Percentiles rank a stretch among this genome's conserved stretches.
Conservation (phyloP, 1,284 basidiomycete genomes). For the Puccinia polysora region DNA sequence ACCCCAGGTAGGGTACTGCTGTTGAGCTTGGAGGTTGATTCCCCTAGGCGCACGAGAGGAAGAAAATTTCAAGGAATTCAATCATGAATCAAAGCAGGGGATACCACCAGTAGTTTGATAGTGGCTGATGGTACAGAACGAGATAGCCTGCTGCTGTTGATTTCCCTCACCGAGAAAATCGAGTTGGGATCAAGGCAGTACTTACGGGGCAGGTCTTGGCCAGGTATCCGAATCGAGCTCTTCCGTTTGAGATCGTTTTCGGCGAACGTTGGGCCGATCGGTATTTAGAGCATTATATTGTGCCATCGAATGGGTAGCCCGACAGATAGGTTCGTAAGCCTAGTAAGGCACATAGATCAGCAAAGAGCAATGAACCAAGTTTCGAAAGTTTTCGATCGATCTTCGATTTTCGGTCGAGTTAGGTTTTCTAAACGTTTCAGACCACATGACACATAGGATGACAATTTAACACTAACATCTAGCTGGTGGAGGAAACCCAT, state of each 20-base stretch:
- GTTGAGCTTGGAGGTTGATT: slow-evolving; percentile 22
- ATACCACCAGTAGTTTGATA: background rate
- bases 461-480: slow-evolving; percentile 64
- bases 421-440: slow-evolving; percentile 57
- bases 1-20: slow-evolving; percentile 24
- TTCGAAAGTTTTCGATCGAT: background rate
- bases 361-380: background rate
- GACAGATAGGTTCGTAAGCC: slow-evolving; percentile 87
- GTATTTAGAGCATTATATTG: background rate
- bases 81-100: background rate
- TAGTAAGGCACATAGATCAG: slow-evolving; percentile 50
- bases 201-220: slow-evolving; percentile 9
- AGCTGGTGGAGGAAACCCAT: slow-evolving; percentile 47
- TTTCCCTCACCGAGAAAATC: too few relatives aligned
- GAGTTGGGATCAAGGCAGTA: background rate
- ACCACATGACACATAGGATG: too few relatives aligned
- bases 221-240: background rate
- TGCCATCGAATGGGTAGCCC: slow-evolving; percentile 63
- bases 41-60: background rate
- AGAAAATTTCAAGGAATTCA: background rate
- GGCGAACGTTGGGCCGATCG: background rate
- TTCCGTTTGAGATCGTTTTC: slow-evolving; percentile 26
- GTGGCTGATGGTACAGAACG: background rate
- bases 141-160: too few relatives aligned
- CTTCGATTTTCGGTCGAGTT: too few relatives aligned